Evolutionary conservation across 208 protist species (phyloP).

Genomic region (Kentomonas sorsogonicus): DNA sequence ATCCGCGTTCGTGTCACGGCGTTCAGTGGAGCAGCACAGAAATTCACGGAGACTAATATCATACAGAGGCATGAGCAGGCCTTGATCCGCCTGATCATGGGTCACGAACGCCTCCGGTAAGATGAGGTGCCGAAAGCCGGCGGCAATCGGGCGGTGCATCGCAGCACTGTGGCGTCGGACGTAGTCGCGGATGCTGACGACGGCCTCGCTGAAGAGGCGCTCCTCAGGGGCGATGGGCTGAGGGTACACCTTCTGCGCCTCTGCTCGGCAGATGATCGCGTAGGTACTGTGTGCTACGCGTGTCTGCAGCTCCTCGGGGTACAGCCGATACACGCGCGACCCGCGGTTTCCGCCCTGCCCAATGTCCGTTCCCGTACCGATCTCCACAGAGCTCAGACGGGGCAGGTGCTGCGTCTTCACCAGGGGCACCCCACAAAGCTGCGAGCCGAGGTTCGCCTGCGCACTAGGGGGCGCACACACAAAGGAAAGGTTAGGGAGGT

Average conservation of each 20-base stretch:
- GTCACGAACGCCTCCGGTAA: conserved; percentile 53
- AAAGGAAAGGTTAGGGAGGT: too few species aligned
- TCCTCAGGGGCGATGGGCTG: conserved; percentile 20
- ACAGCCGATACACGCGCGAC: conserved; percentile 57
- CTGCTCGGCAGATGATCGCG: neutral
- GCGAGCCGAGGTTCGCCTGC: too few species aligned
- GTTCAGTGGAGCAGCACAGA: conserved; percentile 20
- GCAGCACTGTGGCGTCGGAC: too few species aligned
- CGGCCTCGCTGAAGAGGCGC: conserved; percentile 16
- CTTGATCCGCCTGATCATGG: conserved; percentile 25
- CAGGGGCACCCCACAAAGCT: too few species aligned
- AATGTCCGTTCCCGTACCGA: conserved; percentile 19
- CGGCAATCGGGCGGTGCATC: neutral
- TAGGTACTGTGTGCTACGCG: neutral
- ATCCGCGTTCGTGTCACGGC: too few species aligned
- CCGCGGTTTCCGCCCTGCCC: conserved; percentile 71
- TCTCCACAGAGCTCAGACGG: neutral
- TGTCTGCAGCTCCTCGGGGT: neutral
- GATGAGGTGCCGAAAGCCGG: conserved; percentile 39
- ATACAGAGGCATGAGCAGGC: conserved; percentile 68
- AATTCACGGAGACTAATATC: conserved; percentile 65
- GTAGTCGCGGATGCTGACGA: conserved; percentile 1
- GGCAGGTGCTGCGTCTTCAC: neutral
- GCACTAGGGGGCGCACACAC: too few species aligned
- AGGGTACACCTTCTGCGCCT: conserved; percentile 30